Evolutionary conservation across 2,329 filamentous ascomycete genomes (phyloP).

Genomic region (Zymoseptoria tritici): DNA sequence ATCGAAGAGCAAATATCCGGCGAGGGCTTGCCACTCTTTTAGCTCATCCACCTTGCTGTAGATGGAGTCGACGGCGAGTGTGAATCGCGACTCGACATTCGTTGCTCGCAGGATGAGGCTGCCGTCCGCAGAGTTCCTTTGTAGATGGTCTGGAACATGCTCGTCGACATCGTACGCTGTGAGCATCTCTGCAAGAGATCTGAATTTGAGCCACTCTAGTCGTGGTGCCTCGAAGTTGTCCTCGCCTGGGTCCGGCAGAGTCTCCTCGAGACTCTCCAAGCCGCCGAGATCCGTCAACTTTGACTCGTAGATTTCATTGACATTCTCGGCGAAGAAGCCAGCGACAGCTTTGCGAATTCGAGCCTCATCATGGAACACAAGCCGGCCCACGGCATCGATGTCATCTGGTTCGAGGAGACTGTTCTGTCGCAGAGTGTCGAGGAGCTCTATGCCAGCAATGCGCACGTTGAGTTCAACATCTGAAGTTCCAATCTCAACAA

Average conservation of each 20-base stretch:
- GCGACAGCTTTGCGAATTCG: conserved; percentile 83
- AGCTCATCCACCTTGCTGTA: conserved; percentile 77
- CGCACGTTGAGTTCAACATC: conserved; percentile 78
- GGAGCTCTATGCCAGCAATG: conserved; percentile 69
- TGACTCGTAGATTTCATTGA: conserved; percentile 70
- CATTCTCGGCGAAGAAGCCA: conserved; percentile 80
- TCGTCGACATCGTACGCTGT: conserved; percentile 64
- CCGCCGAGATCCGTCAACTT: conserved; percentile 81
- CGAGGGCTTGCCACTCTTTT: conserved; percentile 77
- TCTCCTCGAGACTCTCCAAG: conserved; percentile 66
- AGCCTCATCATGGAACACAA: conserved; percentile 82
- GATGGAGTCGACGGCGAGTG: conserved; percentile 75
- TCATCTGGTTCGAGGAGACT: conserved; percentile 87
- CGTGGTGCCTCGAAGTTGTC: conserved; percentile 55
- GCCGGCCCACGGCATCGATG: conserved; percentile 76
- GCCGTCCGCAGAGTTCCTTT: conserved; percentile 32
- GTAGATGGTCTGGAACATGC: conserved; percentile 41
- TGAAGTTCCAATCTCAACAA: conserved; percentile 86
- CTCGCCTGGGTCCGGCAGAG: conserved; percentile 64
- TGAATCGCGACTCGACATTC: conserved; percentile 71
- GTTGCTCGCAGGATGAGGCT: conserved; percentile 51
- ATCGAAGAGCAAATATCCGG: conserved; percentile 86
- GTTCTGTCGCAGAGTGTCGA: conserved; percentile 73
- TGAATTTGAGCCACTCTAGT: conserved; percentile 82
- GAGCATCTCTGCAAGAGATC: conserved; percentile 79